Percentiles rank a stretch among this genome's conserved stretches.
Conservation (phyloP, 73 alveolate species). For the Blepharisma japonicum region DNA sequence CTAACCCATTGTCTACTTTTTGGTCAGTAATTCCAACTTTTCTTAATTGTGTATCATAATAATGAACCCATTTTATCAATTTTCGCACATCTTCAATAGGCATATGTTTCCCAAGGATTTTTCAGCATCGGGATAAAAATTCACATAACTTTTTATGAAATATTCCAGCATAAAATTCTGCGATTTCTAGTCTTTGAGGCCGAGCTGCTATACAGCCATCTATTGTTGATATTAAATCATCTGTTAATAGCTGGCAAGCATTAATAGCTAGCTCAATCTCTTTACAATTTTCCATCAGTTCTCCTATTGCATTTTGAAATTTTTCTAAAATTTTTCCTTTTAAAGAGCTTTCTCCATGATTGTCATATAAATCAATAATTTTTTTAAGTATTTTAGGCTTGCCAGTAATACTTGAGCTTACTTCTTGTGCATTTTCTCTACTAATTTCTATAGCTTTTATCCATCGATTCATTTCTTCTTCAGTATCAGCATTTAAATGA, state of each 20-base stretch:
- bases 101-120: conserved; percentile 31
- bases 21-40: conserved; percentile 60
- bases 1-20: conserved; percentile 50
- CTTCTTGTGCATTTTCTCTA: conserved; percentile 49
- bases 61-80: conserved; percentile 53
- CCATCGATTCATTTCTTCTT: conserved; percentile 66
- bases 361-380: conserved; percentile 43
- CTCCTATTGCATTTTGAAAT: conserved; percentile 37
- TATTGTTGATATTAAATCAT: conserved; percentile 51
- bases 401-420: conserved; percentile 55
- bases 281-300: conserved; percentile 37
- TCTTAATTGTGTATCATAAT: conserved; percentile 39
- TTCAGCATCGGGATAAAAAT: conserved; percentile 47
- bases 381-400: conserved; percentile 47
- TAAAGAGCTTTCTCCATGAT: conserved; percentile 33
- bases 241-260: conserved; percentile 34
- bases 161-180: conserved; percentile 49
- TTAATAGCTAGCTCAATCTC: conserved; percentile 46
- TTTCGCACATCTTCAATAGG: conserved; percentile 31
- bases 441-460: conserved; percentile 30
- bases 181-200: conserved; percentile 59
- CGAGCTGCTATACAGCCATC: conserved; percentile 64
- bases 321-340: conserved; percentile 32
- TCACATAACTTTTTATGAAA: conserved; percentile 56
- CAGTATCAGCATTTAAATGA: conserved; percentile 66